Conservation (phyloP, 768 basidiomycete genomes). For the Leucocoprinus leucothites region DNA sequence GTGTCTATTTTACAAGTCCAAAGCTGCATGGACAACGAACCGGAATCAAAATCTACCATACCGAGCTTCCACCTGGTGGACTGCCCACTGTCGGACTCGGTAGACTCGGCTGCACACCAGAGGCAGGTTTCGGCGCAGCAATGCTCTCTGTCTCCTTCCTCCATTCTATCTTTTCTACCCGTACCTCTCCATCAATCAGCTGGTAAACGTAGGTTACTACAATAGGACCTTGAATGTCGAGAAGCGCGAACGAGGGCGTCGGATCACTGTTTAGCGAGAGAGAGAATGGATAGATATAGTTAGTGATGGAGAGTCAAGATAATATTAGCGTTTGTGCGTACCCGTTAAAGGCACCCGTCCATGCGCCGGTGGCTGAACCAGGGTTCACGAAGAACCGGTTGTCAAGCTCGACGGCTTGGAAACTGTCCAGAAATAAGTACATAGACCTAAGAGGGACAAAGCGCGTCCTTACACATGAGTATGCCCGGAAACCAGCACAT, state of each 20-base stretch:
- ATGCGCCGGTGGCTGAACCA: slow-evolving; percentile 92
- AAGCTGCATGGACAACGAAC: neutral
- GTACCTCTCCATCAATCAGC: slow-evolving; percentile 88
- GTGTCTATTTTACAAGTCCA: neutral
- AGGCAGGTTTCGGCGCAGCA: slow-evolving; percentile 37
- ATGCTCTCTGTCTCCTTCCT: slow-evolving; percentile 54
- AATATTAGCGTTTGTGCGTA: slow-evolving; percentile 26
- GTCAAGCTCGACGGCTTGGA: slow-evolving; percentile 92
- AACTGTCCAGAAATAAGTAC: slow-evolving; percentile 51
- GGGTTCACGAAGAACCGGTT: slow-evolving; percentile 95
- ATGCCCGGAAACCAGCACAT: slow-evolving; percentile 90
- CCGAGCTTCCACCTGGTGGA: neutral
- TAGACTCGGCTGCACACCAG: slow-evolving; percentile 46
- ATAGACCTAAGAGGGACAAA: neutral
- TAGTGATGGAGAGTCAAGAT: neutral
- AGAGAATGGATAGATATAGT: neutral
- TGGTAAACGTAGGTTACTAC: slow-evolving; percentile 98
- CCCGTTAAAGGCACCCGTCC: slow-evolving; percentile 76
- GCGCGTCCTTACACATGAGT: slow-evolving; percentile 76
- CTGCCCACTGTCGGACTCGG: slow-evolving; percentile 28
- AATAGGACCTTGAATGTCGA: slow-evolving; percentile 97
- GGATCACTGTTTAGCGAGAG: slow-evolving; percentile 62
- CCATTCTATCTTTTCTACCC: slow-evolving; percentile 90
- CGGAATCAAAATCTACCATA: slow-evolving; percentile 1
- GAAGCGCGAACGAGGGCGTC: slow-evolving; percentile 91